Base-by-base conservation (phyloP, 495 filamentous ascomycete species). In the Talaromyces liani region DNA sequence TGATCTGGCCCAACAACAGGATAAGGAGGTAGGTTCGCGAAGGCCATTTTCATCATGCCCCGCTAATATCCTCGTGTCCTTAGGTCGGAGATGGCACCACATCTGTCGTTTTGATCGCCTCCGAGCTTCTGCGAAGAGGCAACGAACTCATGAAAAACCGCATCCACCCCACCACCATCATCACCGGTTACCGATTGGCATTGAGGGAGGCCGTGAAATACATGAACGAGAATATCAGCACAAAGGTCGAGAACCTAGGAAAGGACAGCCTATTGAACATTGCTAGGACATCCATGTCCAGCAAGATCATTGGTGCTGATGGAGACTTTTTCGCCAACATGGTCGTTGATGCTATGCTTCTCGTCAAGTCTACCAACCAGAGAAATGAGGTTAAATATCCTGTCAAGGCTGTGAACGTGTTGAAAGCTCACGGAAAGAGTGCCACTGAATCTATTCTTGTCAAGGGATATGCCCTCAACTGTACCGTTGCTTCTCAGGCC, bases 91-190 rank as follows among this genome's bases (percentile, higher is more conserved):
- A 99, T 82, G 94, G 94, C 67, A 99, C 94, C 51, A 99, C 94
- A 45, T 96, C 93, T 33, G 95, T 99, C 53, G 94, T 99, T 53
- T 83, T 99, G 58, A 96, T 99, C 75, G 94, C 94, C 59, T 89
- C 95, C 64, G 94, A 99, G 80, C 90, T 99, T 67, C 83, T 99
- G 67, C 85, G 89, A 71, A 85, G 94, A 79, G 94, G 85, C 45
- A 99, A 98, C 82, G 94, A 99, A 78, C 84, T 99, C 66, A 92
- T 98, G 88, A 96, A 94, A 83, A 98, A 97, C 84, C 91, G 92
- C 74, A 98, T 99, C 86, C 94, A 99, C 78, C 95, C 94, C 60
- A 99, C 94, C 25, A 99, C 94, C 60, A 98, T 98, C 77, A 99
- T 99, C 75, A 98, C 91, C 66, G 94, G 94, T 69, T 99, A 98